Percentiles rank a stretch among this genome's conserved stretches.
Conservation (phyloP, 2,329 filamentous ascomycete species). For the Clonostachys sp. region DNA sequence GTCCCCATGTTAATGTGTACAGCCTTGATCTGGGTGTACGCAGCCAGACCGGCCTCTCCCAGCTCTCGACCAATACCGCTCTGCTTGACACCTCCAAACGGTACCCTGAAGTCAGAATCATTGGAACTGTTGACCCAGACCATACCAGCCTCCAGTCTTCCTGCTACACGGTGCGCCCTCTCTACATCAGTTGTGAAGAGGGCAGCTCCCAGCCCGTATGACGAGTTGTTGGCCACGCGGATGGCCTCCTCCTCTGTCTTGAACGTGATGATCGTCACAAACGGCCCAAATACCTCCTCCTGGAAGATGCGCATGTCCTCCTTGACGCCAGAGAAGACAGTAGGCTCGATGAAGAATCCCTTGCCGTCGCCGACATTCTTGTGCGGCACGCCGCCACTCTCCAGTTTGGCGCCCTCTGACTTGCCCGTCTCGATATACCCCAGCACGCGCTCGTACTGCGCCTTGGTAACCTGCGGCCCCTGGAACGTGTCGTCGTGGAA, state of each 20-base stretch:
- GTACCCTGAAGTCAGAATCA: constrained; percentile 29
- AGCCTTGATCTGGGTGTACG: constrained; percentile 29
- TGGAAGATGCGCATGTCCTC: constrained; percentile 10
- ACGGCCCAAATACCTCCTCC: constrained; percentile 18
- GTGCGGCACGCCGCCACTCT: constrained; percentile 5
- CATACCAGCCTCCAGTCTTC: constrained; percentile 45
- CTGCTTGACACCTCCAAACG: constrained; percentile 48
- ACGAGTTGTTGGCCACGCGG: constrained; percentile 25
- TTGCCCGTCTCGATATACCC: constrained; percentile 48
- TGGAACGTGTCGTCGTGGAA: constrained; percentile 18
- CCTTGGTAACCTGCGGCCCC: constrained; percentile 43
- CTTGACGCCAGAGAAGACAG: constrained; percentile 13
- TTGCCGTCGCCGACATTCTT: constrained; percentile 2
- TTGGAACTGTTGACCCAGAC: constrained; percentile 26
- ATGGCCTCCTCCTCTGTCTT: constrained; percentile 13
- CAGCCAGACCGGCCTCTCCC: constrained; percentile 32
- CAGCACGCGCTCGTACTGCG: constrained; percentile 59
- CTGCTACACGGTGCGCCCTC: constrained; percentile 24
- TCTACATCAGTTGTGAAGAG: constrained; percentile 48
- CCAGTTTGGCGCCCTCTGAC: constrained; percentile 46
- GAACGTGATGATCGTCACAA: constrained; percentile 11
- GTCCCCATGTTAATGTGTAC: constrained; percentile 15
- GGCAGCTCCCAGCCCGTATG: constrained; percentile 46
- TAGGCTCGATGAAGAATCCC: constrained; percentile 15
- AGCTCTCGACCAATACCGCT: constrained; percentile 52